Conservation (phyloP, 2,329 filamentous ascomycete genomes). For the Coniochaeta prunicola region DNA sequence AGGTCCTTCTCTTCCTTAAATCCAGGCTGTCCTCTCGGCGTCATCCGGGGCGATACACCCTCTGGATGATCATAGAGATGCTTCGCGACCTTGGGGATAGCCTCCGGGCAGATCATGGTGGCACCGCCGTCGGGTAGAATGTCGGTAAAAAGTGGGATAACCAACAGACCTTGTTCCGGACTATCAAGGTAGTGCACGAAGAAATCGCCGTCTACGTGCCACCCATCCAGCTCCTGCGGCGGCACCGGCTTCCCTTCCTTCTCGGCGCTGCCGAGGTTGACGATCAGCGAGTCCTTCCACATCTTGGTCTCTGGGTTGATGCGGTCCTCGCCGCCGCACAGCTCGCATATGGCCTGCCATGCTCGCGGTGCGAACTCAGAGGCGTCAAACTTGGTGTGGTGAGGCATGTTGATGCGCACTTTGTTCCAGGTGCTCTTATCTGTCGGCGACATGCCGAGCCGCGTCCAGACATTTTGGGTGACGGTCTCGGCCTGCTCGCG, state of each 20-base stretch:
- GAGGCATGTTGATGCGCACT: conserved; percentile 57
- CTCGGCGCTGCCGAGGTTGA: conserved; percentile 56
- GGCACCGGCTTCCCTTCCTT: conserved; percentile 40
- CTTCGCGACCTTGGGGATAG: conserved; percentile 47
- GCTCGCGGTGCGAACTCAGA: conserved; percentile 54
- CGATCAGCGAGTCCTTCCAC: conserved; percentile 64
- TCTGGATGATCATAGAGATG: conserved; percentile 55
- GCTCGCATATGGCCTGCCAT: conserved; percentile 59
- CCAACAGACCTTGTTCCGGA: conserved; percentile 60
- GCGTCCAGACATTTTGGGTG: conserved; percentile 49
- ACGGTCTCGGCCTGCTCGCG: conserved; percentile 26
- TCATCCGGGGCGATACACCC: conserved; percentile 60
- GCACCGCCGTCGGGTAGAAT: conserved; percentile 54
- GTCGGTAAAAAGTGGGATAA: conserved; percentile 62
- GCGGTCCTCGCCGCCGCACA: conserved; percentile 56
- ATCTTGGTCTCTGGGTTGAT: conserved; percentile 37
- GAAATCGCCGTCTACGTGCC: conserved; percentile 68
- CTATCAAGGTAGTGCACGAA: conserved; percentile 67
- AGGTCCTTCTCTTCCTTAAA: conserved; percentile 35
- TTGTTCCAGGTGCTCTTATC: conserved; percentile 60
- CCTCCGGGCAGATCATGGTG: conserved; percentile 56
- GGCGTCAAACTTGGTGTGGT: conserved; percentile 46
- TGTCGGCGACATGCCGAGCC: conserved; percentile 55
- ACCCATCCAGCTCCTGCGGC: conserved; percentile 46
- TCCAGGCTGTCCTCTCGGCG: conserved; percentile 40